These are phyloP conservation scores for Aureobasidium leucospermi DNA, from an alignment of 2,329 filamentous ascomycete species.

Conservation along the genomic window DNA sequence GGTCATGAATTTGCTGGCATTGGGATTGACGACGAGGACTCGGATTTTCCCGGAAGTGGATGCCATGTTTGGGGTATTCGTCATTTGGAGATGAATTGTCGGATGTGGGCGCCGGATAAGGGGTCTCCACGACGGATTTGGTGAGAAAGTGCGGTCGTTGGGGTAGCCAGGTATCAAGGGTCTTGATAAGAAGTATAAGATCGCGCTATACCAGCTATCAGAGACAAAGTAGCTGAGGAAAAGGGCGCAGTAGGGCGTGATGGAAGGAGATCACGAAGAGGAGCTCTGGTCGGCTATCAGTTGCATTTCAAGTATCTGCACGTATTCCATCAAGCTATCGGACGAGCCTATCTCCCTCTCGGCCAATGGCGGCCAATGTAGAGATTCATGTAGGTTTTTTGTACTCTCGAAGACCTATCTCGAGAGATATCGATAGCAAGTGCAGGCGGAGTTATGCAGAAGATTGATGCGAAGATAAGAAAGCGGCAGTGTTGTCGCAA, in stretches of 20 bases:
- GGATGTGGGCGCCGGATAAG: constrained; percentile 3
- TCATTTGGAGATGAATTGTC: not conserved
- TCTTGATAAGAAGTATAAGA: not conserved
- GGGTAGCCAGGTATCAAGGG: not conserved
- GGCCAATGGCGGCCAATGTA: not conserved
- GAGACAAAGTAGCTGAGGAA: not conserved
- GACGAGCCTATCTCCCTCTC: not conserved
- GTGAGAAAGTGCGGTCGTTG: not conserved
- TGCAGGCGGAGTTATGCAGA: not conserved
- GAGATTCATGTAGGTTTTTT: not conserved
- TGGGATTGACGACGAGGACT: constrained; percentile 44
- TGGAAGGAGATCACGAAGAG: not conserved
- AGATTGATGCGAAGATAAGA: not conserved
- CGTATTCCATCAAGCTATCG: not conserved
- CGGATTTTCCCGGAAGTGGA: constrained; percentile 23
- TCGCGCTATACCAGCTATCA: not conserved
- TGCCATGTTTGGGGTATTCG: not conserved
- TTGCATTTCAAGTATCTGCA: not conserved
- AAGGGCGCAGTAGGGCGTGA: not conserved
- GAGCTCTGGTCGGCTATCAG: not conserved
- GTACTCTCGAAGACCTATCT: too few relatives aligned
- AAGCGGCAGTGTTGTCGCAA: not conserved
- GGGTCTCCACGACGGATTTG: not conserved
- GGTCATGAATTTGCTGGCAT: constrained; percentile 42
- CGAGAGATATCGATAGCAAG: not conserved